Base-by-base conservation (phyloP, 2,329 filamentous ascomycete genomes). In the Aspergillus sp. region DNA sequence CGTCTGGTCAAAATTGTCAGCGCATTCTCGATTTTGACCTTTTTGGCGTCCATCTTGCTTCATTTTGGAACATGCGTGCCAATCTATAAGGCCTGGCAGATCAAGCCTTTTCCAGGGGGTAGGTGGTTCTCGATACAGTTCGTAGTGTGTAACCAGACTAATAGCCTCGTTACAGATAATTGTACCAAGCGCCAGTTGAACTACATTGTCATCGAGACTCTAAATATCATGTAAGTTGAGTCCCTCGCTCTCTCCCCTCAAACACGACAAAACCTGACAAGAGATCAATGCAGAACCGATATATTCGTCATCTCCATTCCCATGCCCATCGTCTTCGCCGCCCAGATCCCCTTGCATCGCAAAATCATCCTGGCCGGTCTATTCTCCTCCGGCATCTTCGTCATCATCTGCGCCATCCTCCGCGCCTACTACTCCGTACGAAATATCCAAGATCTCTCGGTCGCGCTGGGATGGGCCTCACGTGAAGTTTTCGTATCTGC, bases 11-110 rank as follows among this genome's bases (percentile, higher is more conserved):
- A 47, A 29, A 45, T 40, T 11, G 51, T 57, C 38, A 47, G 49
- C 29, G 46, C 37, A 10, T 60, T 62, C 37, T 57, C 53, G 4
- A 39, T 54, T 2, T 7, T 50, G 7, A 60, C 56, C 10, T 64
- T 56, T 51, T 39, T 63, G 3, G 54, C 48, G 6, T 60, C 52
- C 29, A 43, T 65, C 2, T 38, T 64, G 6, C 58, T 55, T 8
- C 59, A 64, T 40, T 47, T 60, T 13, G 56, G 56, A 19, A 47
- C 58, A n/a, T 64, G 61, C 40, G 54, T 47, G 5, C 61, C 61
- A 9, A 38, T 57, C n/a, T 40, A 46, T 35, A 51, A 46, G 26
- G 58, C 55, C 32, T 64, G 61, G 61, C 61, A 64, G 40, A 55
- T 64, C 33, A 58, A 62, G 41, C 60, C 60, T 10, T 58, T 61